Evolutionary conservation across 23 red algal species (phyloP).

Genomic region (Chondrus crispus): DNA sequence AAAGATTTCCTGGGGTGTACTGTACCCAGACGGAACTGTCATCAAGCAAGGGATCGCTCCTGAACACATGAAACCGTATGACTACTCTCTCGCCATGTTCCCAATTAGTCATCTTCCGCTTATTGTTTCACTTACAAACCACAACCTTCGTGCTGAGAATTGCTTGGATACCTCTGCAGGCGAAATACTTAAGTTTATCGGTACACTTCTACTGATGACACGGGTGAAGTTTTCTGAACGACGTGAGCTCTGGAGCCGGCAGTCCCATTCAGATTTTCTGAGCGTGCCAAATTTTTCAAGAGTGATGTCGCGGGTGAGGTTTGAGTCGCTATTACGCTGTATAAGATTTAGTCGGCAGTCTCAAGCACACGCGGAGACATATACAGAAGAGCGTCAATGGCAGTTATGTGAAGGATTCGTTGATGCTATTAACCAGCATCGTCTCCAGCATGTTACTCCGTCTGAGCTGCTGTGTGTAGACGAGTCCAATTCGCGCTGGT

Average conservation of each 20-base stretch:
- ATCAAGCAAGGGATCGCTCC: too few species aligned
- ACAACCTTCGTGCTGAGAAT: background rate
- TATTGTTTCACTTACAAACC: background rate
- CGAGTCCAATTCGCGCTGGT: background rate
- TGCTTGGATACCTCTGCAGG: background rate
- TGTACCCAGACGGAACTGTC: too few species aligned
- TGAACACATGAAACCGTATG: slow-evolving; percentile 9
- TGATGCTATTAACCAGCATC: background rate
- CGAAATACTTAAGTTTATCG: background rate
- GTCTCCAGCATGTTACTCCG: background rate
- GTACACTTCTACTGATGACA: background rate
- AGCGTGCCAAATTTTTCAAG: background rate
- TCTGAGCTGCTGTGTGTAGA: background rate
- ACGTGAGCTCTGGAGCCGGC: background rate
- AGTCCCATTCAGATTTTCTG: background rate
- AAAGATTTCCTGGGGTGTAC: too few species aligned
- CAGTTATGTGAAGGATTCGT: background rate
- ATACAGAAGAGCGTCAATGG: background rate
- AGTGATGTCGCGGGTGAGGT: background rate
- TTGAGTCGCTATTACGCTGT: background rate
- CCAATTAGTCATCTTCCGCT: background rate
- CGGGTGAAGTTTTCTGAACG: background rate
- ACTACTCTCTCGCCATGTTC: background rate
- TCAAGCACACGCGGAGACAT: background rate
- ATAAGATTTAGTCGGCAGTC: background rate